phyloP scores from a whole-genome alignment of 2,329 filamentous ascomycete genomes.

The Monosporascus sp. region DNA sequence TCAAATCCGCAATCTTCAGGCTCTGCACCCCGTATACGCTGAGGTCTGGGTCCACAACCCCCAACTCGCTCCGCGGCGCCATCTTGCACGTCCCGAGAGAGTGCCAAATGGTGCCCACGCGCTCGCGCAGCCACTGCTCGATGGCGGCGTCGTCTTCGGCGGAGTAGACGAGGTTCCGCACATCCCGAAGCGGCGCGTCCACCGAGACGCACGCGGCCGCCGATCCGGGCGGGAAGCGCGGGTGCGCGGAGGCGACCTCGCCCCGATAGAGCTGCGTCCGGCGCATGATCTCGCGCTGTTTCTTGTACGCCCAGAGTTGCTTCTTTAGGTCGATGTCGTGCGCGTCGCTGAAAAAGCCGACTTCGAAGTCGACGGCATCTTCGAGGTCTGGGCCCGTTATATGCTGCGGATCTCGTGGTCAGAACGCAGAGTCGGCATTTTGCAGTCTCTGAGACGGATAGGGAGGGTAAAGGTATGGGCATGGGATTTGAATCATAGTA shows the following conservation, averaged over 20 bases:
- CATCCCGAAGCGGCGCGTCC: not conserved
- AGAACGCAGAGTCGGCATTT: too few species aligned
- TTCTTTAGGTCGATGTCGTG: conserved; percentile 44
- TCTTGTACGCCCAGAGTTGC: conserved; percentile 58
- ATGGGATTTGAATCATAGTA: too few species aligned
- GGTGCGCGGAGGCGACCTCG: conserved; percentile 35
- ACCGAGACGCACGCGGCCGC: not conserved
- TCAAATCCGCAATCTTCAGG: not conserved
- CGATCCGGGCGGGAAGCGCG: conserved; percentile 21
- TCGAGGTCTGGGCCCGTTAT: conserved; percentile 36
- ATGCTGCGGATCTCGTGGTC: conserved; percentile 27
- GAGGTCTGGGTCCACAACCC: not conserved
- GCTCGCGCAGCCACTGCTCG: not conserved
- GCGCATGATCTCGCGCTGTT: conserved; percentile 50
- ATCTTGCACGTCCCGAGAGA: not conserved
- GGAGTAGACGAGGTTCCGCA: not conserved
- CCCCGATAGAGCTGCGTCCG: conserved; percentile 45
- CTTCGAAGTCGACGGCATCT: conserved; percentile 46
- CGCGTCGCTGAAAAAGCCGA: conserved; percentile 49
- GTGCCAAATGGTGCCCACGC: not conserved
- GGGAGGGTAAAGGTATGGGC: too few species aligned
- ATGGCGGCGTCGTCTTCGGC: not conserved
- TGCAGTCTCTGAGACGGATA: too few species aligned
- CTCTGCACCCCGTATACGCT: not conserved
- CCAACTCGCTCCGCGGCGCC: not conserved